These are phyloP conservation scores for Populus deltoides DNA, from an alignment of 345 rosid genomes.

Conservation along the genomic window DNA sequence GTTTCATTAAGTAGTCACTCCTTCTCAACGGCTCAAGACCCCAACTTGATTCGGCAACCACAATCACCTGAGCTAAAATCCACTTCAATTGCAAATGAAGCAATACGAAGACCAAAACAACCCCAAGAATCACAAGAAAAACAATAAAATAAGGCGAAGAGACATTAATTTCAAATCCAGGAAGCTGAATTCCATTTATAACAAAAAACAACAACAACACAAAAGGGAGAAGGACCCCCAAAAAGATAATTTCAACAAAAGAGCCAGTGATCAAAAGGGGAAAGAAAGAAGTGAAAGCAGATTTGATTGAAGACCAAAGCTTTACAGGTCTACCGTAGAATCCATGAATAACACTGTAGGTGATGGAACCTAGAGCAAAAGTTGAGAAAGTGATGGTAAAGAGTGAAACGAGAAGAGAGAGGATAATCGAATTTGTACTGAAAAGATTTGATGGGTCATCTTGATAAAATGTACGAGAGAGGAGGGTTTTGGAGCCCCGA, in stretches of 20 bases:
- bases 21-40: constrained; percentile 62
- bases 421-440: constrained; percentile 7
- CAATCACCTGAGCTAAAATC: constrained; percentile 47
- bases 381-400: constrained; percentile 37
- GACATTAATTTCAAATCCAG: constrained; percentile 21
- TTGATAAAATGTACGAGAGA: constrained; percentile 13
- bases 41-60: constrained; percentile 66
- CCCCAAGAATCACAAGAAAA: constrained; percentile 5
- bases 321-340: constrained; percentile 86
- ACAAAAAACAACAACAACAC: constrained; percentile 25
- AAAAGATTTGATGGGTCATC: neutral
- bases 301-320: constrained; percentile 50
- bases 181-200: constrained; percentile 22
- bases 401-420: constrained; percentile 26
- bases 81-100: constrained; percentile 43
- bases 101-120: constrained; percentile 17
- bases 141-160: constrained; percentile 36
- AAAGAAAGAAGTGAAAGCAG: constrained; percentile 52
- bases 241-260: constrained; percentile 21
- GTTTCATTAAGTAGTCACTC: constrained; percentile 46
- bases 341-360: constrained; percentile 61
- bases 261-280: constrained; percentile 46
- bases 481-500: constrained; percentile 28
- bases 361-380: constrained; percentile 56
- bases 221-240: constrained; percentile 24